These are phyloP conservation scores for Phytophthora tubulina DNA, from an alignment of 352 stramenopile genomes.

Conservation along the genomic window DNA sequence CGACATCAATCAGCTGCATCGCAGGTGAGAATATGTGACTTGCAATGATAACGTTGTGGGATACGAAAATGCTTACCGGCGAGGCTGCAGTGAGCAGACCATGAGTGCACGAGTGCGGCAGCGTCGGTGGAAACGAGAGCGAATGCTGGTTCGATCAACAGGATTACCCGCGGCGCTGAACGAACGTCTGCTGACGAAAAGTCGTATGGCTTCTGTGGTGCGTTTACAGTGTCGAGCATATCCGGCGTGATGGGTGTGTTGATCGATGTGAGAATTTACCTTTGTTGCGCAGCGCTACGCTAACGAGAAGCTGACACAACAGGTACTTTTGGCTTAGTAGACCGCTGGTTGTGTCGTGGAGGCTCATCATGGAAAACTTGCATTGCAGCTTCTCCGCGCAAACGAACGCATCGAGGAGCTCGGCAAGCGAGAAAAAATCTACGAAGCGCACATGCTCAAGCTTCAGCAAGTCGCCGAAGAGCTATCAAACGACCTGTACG, in stretches of 20 bases:
- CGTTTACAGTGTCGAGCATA: conserved; percentile 1
- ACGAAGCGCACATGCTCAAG: conserved; percentile 56
- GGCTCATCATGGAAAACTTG: not conserved
- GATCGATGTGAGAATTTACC: conserved; percentile 6
- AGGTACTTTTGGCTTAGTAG: conserved; percentile 39
- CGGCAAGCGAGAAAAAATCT: conserved; percentile 52
- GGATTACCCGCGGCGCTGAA: conserved; percentile 44
- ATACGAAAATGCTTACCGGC: not conserved
- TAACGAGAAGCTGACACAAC: conserved; percentile 73
- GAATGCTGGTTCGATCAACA: conserved; percentile 54
- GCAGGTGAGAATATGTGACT: conserved; percentile 16
- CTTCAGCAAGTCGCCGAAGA: conserved; percentile 46
- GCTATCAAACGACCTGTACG: conserved; percentile 37
- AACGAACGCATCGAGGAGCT: conserved; percentile 61
- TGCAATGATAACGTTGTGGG: not conserved
- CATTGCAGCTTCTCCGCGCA: conserved; percentile 49
- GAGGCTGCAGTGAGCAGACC: conserved; percentile 45
- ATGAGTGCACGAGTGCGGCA: conserved; percentile 52
- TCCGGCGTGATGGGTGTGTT: not conserved
- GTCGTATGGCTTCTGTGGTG: conserved; percentile 49
- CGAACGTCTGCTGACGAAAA: conserved; percentile 45
- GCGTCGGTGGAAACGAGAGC: conserved; percentile 66
- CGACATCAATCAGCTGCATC: conserved; percentile 34
- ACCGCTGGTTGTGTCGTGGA: not conserved
- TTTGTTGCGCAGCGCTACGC: conserved; percentile 49